A percentile compares a stretch with the other conserved stretches of the same genome.
These are phyloP conservation scores for Takakia lepidozioides DNA, from an alignment of 225 moss, liverwort and hornwort genomes.

Conservation along the genomic window DNA sequence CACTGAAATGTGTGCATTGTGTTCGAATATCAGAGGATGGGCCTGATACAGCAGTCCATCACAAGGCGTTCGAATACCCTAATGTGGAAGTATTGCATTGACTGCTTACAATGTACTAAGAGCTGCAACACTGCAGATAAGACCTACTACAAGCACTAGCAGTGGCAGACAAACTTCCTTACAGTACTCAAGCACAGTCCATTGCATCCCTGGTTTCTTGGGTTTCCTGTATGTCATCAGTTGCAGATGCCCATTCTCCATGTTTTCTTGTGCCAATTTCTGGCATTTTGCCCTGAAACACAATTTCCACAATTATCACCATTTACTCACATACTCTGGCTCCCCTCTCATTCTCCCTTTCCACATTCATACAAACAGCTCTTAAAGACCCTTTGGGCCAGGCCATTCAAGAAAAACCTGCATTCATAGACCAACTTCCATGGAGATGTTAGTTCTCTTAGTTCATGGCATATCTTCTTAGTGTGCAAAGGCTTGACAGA, in stretches of 20 bases:
- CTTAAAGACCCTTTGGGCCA: no score
- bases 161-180: slow-evolving; percentile 40
- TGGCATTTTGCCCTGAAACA: slow-evolving; percentile 22
- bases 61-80: background rate
- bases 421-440: no score
- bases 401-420: no score
- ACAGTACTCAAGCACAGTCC: slow-evolving; percentile 13
- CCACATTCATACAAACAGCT: background rate
- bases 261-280: slow-evolving; percentile 13
- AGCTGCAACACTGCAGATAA: slow-evolving; percentile 56
- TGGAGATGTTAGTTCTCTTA: no score
- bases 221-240: slow-evolving; percentile 16
- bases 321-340: no score
- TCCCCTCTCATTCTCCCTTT: no score
- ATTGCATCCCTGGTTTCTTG: slow-evolving; percentile 4
- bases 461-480: background rate
- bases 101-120: slow-evolving; percentile 27
- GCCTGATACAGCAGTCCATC: no score
- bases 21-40: no score
- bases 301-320: background rate
- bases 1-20: no score
- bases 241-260: slow-evolving; percentile 16
- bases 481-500: background rate
- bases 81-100: background rate
- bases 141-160: slow-evolving; percentile 47